These are phyloP conservation scores for Cornus florida DNA, from an alignment of 148 eudicot species.

Conservation along the genomic window DNA sequence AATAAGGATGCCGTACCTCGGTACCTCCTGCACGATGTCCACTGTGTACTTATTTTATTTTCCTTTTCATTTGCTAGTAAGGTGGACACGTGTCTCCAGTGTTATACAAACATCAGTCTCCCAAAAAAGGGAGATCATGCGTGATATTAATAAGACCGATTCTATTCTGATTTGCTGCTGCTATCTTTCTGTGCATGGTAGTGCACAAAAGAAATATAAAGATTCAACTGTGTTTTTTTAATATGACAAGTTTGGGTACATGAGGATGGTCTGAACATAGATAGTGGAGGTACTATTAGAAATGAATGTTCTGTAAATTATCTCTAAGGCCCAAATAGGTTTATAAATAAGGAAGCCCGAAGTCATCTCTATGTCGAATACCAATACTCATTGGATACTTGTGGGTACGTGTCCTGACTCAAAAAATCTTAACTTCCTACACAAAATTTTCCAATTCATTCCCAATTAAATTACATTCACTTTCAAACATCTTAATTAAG, in stretches of 20 bases:
- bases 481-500: too few relatives aligned
- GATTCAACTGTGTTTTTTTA: not conserved
- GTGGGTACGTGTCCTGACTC: too few relatives aligned
- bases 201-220: not conserved
- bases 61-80: too few relatives aligned
- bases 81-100: too few relatives aligned
- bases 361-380: too few relatives aligned
- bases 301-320: not conserved
- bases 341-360: not conserved
- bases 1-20: too few relatives aligned
- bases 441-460: too few relatives aligned
- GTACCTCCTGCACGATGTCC: too few relatives aligned
- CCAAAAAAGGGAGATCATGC: not conserved
- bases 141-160: not conserved
- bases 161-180: not conserved
- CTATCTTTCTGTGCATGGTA: not conserved
- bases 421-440: too few relatives aligned
- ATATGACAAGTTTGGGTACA: not conserved
- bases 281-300: not conserved
- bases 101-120: not conserved
- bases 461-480: too few relatives aligned
- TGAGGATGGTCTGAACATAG: not conserved
- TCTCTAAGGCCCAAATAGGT: not conserved
- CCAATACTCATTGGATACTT: too few relatives aligned
- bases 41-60: too few relatives aligned